These are phyloP conservation scores for Zymoseptoria brevis DNA, from an alignment of 2,329 filamentous ascomycete genomes.

Conservation along the genomic window DNA sequence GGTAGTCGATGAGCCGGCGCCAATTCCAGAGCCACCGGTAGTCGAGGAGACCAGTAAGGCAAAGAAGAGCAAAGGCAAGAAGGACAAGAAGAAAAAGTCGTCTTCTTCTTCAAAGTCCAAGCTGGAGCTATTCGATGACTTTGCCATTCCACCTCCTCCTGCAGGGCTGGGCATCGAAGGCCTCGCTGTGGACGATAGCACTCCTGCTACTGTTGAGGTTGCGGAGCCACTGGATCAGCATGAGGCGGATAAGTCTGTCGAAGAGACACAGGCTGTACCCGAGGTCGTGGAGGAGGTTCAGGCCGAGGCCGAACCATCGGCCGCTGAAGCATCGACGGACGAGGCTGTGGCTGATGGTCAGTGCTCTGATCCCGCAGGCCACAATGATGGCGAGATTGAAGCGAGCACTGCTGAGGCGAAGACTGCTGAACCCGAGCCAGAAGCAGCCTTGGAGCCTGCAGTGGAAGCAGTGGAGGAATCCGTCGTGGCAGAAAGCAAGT, in stretches of 20 bases:
- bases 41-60: not conserved
- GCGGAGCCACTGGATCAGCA: not conserved
- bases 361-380: not conserved
- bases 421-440: not conserved
- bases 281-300: not conserved
- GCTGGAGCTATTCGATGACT: not conserved
- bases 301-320: not conserved
- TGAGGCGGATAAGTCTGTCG: not conserved
- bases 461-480: not conserved
- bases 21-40: not conserved
- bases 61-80: conserved; percentile 8
- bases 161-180: conserved; percentile 13
- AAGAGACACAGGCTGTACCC: not conserved
- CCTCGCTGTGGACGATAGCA: not conserved
- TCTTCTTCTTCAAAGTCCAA: conserved; percentile 3
- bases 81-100: conserved; percentile 11
- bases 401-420: not conserved
- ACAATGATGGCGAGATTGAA: not conserved
- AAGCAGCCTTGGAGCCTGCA: not conserved
- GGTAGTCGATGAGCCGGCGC: not conserved
- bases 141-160: conserved; percentile 2
- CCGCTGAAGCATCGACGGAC: not conserved
- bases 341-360: not conserved
- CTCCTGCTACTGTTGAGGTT: not conserved
- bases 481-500: not conserved